Evolutionary conservation across 768 basidiomycete species (phyloP), one percentile per base, ranked within the genome.

Genomic region (Russula dissimulans): DNA sequence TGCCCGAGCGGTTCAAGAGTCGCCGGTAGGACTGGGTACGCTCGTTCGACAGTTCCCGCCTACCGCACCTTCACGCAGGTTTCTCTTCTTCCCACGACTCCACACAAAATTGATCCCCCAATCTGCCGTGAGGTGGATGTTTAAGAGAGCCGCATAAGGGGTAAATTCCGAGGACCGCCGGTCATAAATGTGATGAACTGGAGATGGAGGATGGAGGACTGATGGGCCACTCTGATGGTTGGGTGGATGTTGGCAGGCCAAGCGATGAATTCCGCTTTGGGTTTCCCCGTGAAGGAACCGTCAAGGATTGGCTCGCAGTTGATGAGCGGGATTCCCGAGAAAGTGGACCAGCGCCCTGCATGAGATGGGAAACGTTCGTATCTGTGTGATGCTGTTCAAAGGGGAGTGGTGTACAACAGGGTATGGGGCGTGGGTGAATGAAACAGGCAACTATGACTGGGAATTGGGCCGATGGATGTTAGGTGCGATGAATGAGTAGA

Each of bases 51-150:
- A 60, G 34, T 46, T 60, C 41, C 17, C 34, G 7, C 54, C 56
- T 11, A 10, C 42, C 10, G 42, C 36, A 17, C 43, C 50, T 7
- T 49, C 46, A 14, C 49, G 54, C 46, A 3, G 7, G 36, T 48
- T 54, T 42, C 46, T 64, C 59, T 71, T 69, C 52, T 66, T 67
- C 67, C 73, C 76, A 22, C 79, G 74, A 67, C 79, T 80, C 91
- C 91, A 92, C 72, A 91, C 89, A 69, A 92, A 86, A 48, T 48
- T 84, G 73, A 22, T 92, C 82, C 67, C 91, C 88, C 78, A n/a
- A 75, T 3, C 77, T 73, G 5, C 73, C 75, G 41, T 60, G 72
- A 55, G 71, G 75, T 17, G 69, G 75, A 52, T 63, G 65, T 43
- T n/a, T n/a, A n/a, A n/a, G n/a, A n/a, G n/a, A n/a, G n/a, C n/a